Conservation (phyloP, 176 grass and related monocot species). For the Cymbopogon citratus region DNA sequence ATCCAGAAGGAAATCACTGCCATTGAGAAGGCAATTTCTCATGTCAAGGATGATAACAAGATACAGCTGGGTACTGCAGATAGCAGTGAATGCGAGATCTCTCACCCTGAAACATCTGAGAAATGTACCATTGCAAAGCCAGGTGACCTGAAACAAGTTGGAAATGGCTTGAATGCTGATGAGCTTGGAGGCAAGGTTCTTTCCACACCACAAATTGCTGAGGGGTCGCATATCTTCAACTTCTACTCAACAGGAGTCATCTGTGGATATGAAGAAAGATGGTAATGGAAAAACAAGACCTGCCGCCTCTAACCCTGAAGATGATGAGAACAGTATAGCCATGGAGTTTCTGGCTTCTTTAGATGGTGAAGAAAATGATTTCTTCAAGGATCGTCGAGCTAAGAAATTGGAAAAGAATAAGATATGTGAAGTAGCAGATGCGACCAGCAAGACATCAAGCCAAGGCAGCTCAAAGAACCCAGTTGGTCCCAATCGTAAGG, state of each 20-base stretch:
- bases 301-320: neutral
- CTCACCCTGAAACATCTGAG: neutral
- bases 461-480: slow-evolving; percentile 48
- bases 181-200: slow-evolving; percentile 90
- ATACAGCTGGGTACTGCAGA: slow-evolving; percentile 40
- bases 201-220: slow-evolving; percentile 85
- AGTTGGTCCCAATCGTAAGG: slow-evolving; percentile 24
- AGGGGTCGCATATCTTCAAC: slow-evolving; percentile 43
- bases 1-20: slow-evolving; percentile 84
- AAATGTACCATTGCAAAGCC: slow-evolving; percentile 22
- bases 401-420: slow-evolving; percentile 37
- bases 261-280: neutral
- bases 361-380: slow-evolving; percentile 49
- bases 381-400: slow-evolving; percentile 37
- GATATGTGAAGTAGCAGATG: slow-evolving; percentile 30
- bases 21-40: slow-evolving; percentile 79
- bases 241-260: slow-evolving; percentile 28
- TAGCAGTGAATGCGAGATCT: slow-evolving; percentile 26
- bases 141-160: slow-evolving; percentile 20
- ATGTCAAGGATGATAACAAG: slow-evolving; percentile 62
- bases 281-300: neutral
- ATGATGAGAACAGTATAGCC: slow-evolving; percentile 62
- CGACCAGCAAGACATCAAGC: slow-evolving; percentile 36
- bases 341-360: slow-evolving; percentile 90
- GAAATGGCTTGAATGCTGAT: slow-evolving; percentile 65